phyloP scores from a whole-genome alignment of 2,329 filamentous ascomycete species.

The Cladosporium sp. region DNA sequence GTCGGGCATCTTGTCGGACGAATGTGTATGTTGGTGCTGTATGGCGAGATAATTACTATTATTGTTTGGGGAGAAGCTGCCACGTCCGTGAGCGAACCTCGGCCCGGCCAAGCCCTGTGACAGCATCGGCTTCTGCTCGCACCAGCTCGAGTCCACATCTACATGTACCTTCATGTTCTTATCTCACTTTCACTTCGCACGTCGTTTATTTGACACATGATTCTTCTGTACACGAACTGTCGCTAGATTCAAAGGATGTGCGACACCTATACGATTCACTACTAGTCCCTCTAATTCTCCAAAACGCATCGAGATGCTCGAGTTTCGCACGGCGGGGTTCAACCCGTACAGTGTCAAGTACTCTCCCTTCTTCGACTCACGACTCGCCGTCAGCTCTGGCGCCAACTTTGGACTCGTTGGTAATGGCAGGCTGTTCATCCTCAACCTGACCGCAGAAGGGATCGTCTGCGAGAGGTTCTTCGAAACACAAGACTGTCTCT shows the following conservation, averaged over 20 bases:
- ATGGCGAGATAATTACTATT: no score
- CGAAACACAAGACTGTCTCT: constrained; percentile 95
- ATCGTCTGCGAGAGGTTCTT: constrained; percentile 84
- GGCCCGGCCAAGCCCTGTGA: no score
- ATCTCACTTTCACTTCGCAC: constrained; percentile 5
- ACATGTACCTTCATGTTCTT: no score
- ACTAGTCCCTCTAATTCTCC: neutral
- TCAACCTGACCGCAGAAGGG: constrained; percentile 77
- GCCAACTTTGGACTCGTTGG: constrained; percentile 97
- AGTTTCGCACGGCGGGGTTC: constrained; percentile 89
- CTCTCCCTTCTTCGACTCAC: constrained; percentile 95
- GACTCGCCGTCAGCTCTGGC: constrained; percentile 84
- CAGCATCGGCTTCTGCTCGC: neutral
- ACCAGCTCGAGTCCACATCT: no score
- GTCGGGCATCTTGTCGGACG: constrained; percentile 21
- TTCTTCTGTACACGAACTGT: neutral
- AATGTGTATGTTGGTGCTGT: neutral
- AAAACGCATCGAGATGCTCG: constrained; percentile 62
- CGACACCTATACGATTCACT: neutral
- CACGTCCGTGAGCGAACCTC: no score
- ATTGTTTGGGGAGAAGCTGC: no score
- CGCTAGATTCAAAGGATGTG: neutral
- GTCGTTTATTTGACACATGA: constrained; percentile 12
- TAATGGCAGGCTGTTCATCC: constrained; percentile 83
- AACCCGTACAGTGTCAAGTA: constrained; percentile 98